Evolutionary conservation across 768 basidiomycete species (phyloP), one percentile per base, ranked within the genome.

Genomic region (Hericium erinaceus): DNA sequence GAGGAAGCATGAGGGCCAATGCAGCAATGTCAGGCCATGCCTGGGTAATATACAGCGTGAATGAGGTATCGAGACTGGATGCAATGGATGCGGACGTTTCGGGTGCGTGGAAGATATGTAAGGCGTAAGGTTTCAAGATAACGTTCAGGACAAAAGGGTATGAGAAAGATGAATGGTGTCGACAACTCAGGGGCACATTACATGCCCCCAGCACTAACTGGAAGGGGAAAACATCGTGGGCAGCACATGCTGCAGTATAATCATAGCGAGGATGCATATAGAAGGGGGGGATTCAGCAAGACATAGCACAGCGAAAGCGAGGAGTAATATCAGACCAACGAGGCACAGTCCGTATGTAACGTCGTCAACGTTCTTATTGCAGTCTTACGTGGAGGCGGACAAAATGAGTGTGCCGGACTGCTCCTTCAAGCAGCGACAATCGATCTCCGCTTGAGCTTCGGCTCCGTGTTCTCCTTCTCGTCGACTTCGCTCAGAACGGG

Each of bases 391-490:
- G 49, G 24, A 51, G 16, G 26, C 15, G 28, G 49, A 51, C 7
- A 51, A 24, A 26, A 51, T 26, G 8, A 51, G 2, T 9, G 22
- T 16, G 49, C 16, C 44, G 22, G 22, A 12, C 16, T 24, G 22
- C 20, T 13, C 16, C 6, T 33, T 53, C 18, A 53, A 39, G 52
- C 52, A n/a, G 52, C 37, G 7, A 53, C 33, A n/a, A 39, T 38
- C 16, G 52, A 51, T 15, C 49, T 18, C 49, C 28, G n/a, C 52
- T 53, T 53, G 49, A 26, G 49, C 22, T 16, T 24, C 39, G 54
- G 54, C 41, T 55, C 54, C 18, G 39, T 37, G 44, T 55, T 55
- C 54, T 55, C 54, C 18, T 55, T 55, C 54, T 55, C 54, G 24
- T 53, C 52, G 28, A n/a, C 13, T n/a, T 53, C 52, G 39, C 52